These are phyloP conservation scores for Hypoxylon crocopeplum DNA, from an alignment of 495 filamentous ascomycete genomes.

Conservation along the genomic window DNA sequence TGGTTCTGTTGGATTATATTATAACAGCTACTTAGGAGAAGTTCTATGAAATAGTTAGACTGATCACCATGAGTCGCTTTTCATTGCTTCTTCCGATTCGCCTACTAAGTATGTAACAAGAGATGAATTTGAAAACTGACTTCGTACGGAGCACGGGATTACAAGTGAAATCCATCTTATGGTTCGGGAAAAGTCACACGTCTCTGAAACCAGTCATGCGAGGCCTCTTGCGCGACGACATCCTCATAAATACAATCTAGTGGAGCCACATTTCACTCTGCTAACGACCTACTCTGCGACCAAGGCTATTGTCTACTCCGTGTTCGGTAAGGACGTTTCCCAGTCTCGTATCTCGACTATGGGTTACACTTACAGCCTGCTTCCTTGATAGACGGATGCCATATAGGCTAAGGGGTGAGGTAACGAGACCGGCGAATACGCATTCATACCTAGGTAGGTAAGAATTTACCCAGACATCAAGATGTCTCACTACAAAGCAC, in stretches of 20 bases:
- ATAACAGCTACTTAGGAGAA: no score
- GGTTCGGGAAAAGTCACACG: no score
- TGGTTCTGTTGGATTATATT: no score
- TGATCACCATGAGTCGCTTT: no score
- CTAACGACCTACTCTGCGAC: constrained; percentile 1
- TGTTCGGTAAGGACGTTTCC: constrained; percentile 1
- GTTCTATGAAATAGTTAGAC: no score
- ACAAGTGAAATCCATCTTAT: no score
- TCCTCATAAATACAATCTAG: constrained; percentile 2
- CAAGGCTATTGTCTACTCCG: constrained; percentile 3
- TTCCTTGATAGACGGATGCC: background rate
- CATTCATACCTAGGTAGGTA: background rate
- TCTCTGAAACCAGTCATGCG: no score
- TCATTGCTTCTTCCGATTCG: no score
- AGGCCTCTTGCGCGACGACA: background rate
- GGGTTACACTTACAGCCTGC: background rate
- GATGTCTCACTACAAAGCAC: background rate
- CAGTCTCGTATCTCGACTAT: background rate
- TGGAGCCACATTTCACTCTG: constrained; percentile 16
- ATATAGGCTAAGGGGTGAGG: background rate
- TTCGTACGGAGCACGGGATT: no score
- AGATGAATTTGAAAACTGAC: no score
- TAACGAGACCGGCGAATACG: background rate
- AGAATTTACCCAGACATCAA: background rate
- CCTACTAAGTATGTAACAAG: no score